These are phyloP conservation scores for Trichoderma sp. DNA, from an alignment of 2,329 filamentous ascomycete genomes.

Conservation along the genomic window DNA sequence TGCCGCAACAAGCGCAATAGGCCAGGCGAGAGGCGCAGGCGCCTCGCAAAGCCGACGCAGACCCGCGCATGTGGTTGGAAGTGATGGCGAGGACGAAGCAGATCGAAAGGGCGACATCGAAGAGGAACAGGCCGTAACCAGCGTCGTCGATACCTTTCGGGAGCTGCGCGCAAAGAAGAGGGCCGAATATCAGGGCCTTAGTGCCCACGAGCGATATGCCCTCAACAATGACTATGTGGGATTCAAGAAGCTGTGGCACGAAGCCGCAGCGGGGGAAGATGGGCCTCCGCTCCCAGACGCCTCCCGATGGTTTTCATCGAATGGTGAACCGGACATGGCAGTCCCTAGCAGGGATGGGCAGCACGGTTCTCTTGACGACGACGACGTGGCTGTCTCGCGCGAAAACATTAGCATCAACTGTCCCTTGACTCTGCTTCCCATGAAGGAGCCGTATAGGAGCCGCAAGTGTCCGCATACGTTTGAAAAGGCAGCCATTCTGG, in stretches of 20 bases:
- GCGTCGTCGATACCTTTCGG: slow-evolving; percentile 41
- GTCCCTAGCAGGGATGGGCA: slow-evolving; percentile 29
- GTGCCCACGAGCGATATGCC: slow-evolving; percentile 53
- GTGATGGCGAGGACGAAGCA: slow-evolving; percentile 28
- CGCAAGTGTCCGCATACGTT: slow-evolving; percentile 71
- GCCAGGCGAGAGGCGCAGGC: background rate
- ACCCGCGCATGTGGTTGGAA: slow-evolving; percentile 26
- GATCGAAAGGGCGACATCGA: slow-evolving; percentile 34
- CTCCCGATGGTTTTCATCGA: slow-evolving; percentile 55
- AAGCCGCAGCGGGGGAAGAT: slow-evolving; percentile 52
- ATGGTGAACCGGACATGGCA: slow-evolving; percentile 48
- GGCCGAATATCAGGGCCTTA: slow-evolving; percentile 48
- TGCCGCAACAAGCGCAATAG: slow-evolving; percentile 32
- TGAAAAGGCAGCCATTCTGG: slow-evolving; percentile 64
- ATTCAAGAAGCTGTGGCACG: slow-evolving; percentile 63
- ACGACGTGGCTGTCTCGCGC: slow-evolving; percentile 68
- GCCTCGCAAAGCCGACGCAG: slow-evolving; percentile 25
- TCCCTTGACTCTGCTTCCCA: slow-evolving; percentile 65
- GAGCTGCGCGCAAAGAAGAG: slow-evolving; percentile 43
- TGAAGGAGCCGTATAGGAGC: slow-evolving; percentile 68
- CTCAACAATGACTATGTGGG: slow-evolving; percentile 60
- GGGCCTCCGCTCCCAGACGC: slow-evolving; percentile 56
- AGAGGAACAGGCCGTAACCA: slow-evolving; percentile 34
- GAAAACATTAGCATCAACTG: slow-evolving; percentile 69
- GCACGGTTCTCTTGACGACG: slow-evolving; percentile 48